These are phyloP conservation scores for Hymenoscyphus infarciens DNA, from an alignment of 2,329 filamentous ascomycete genomes.

Conservation along the genomic window DNA sequence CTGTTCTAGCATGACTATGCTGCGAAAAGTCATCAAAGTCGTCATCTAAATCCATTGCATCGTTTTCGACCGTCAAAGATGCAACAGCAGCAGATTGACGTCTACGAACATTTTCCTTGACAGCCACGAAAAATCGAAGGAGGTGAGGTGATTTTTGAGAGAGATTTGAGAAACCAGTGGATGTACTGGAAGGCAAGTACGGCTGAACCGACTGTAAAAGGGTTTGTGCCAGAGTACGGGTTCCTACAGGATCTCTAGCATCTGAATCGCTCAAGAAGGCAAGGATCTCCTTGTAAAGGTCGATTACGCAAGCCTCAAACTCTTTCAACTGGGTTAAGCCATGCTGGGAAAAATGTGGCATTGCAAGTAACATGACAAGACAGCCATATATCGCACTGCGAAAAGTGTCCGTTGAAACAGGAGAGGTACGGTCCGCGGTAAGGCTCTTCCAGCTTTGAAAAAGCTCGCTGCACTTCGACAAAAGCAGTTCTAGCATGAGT, in stretches of 20 bases:
- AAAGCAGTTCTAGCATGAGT: slow-evolving; percentile 33
- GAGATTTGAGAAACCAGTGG: slow-evolving; percentile 20
- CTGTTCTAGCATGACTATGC: slow-evolving; percentile 44
- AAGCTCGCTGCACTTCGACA: slow-evolving; percentile 30
- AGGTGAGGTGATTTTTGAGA: slow-evolving; percentile 24
- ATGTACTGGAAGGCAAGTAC: slow-evolving; percentile 29
- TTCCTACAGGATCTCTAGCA: slow-evolving; percentile 17
- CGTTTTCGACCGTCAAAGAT: slow-evolving; percentile 38
- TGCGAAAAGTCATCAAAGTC: slow-evolving; percentile 61
- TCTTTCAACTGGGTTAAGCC: slow-evolving; percentile 18
- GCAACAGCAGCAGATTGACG: slow-evolving; percentile 11
- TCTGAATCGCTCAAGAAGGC: slow-evolving; percentile 21
- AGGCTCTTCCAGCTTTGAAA: slow-evolving; percentile 29
- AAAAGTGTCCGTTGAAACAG: slow-evolving; percentile 31
- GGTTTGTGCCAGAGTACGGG: slow-evolving; percentile 23
- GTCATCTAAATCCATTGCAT: slow-evolving; percentile 65
- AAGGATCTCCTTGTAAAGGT: slow-evolving; percentile 24
- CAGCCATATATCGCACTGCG: slow-evolving; percentile 30
- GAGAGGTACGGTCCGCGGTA: slow-evolving; percentile 22
- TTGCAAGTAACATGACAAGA: slow-evolving; percentile 27
- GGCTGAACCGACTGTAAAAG: slow-evolving; percentile 31
- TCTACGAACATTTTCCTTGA: slow-evolving; percentile 25
- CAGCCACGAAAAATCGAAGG: slow-evolving; percentile 25
- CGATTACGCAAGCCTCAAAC: slow-evolving; percentile 21
- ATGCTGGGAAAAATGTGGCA: slow-evolving; percentile 25